Evolutionary conservation across 345 rosid genomes (phyloP).

Genomic region (Populus ilicifolia): DNA sequence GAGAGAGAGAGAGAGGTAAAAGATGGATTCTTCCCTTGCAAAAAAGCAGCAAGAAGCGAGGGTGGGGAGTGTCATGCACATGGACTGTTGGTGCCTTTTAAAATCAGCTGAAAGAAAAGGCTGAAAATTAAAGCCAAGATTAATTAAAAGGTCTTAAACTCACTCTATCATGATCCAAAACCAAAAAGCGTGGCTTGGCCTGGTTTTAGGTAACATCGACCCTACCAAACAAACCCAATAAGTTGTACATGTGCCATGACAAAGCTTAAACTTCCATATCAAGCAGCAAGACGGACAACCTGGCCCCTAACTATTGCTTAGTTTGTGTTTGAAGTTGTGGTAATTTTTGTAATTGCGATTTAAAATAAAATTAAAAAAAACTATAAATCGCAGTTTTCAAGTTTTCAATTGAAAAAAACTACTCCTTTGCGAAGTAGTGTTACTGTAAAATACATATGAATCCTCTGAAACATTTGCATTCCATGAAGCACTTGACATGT

Average conservation of each 20-base stretch:
- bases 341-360: too few species aligned
- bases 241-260: slow-evolving; percentile 31
- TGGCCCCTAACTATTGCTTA: neutral
- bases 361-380: too few species aligned
- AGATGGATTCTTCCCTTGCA: slow-evolving; percentile 32
- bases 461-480: neutral
- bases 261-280: neutral
- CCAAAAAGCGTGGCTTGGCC: slow-evolving; percentile 18
- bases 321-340: too few species aligned
- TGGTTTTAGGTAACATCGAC: slow-evolving; percentile 20
- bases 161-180: neutral
- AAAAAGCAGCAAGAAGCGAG: slow-evolving; percentile 28
- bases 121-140: slow-evolving; percentile 8
- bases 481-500: neutral
- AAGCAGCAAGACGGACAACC: neutral
- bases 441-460: neutral
- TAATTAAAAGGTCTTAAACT: neutral
- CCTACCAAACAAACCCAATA: slow-evolving; percentile 18
- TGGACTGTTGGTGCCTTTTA: slow-evolving; percentile 42
- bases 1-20: slow-evolving; percentile 12
- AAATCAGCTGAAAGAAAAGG: neutral
- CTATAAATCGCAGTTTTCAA: too few species aligned
- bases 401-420: too few species aligned
- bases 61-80: slow-evolving; percentile 52
- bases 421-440: too few species aligned